These are phyloP conservation scores for Solanum chaucha DNA, from an alignment of 257 asterid genomes.

Conservation along the genomic window DNA sequence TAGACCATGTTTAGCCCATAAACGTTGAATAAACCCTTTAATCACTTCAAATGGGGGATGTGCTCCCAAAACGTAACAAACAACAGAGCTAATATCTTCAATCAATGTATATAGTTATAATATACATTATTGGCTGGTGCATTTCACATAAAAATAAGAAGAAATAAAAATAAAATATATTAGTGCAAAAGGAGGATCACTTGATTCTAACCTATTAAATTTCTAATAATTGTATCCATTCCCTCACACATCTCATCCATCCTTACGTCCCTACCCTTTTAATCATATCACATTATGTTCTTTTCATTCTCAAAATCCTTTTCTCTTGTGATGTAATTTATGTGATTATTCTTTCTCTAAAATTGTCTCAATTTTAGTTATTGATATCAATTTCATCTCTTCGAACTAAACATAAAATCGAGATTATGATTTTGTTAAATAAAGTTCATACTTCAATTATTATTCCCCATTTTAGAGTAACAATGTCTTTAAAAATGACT, in stretches of 20 bases:
- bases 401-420: background rate
- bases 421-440: background rate
- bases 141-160: too few relatives aligned
- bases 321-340: background rate
- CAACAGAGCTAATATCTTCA: too few relatives aligned
- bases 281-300: background rate
- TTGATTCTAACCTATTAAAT: background rate
- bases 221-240: background rate
- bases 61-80: too few relatives aligned
- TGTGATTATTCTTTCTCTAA: background rate
- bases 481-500: background rate
- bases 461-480: background rate
- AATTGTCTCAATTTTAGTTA: background rate
- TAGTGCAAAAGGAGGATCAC: too few relatives aligned
- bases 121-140: background rate
- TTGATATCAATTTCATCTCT: background rate
- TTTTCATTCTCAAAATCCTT: background rate
- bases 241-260: background rate
- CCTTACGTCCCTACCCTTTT: background rate
- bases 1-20: too few relatives aligned
- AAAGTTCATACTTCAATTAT: background rate
- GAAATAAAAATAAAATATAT: too few relatives aligned
- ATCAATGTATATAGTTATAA: too few relatives aligned
- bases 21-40: too few relatives aligned
- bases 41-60: too few relatives aligned